Evolutionary conservation across 2,329 filamentous ascomycete species (phyloP), one percentile per base, ranked within the genome.

Genomic region (Penicillium italicum): DNA sequence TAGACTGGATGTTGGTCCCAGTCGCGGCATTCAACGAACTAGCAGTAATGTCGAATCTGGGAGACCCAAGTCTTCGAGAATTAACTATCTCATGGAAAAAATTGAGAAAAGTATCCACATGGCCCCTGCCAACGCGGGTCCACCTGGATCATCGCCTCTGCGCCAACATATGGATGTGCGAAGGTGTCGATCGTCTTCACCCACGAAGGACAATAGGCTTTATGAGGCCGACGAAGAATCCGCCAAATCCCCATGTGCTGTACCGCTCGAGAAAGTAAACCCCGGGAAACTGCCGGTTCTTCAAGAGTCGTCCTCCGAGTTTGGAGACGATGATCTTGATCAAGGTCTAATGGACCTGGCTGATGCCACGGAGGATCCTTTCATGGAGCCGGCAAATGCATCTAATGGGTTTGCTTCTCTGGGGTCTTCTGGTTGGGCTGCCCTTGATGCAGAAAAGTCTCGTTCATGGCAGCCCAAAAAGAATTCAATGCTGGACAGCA

Each of bases 21-120:
- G 79, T 54, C 79, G 80, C 30, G 69, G 73, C 33, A 69, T 75
- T 58, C 70, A 72, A 46, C 71, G 75, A 16, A 69, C 74, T 37
- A 73, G 62, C 46, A 74, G 73, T 58, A 74, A 74, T 56, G 66
- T 76, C 41, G 70, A 72, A 37, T 66, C 73, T 20, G 69, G 73
- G 14, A 67, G 71, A 24, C 65, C 74, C 8, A 78, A 75, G 58
- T 69, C 74, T 36, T 79, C 79, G 8, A 76, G 75, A 44, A 75
- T 82, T 36, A 79, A 74, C 55, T 83, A 85, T 16, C 74, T 92
- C 50, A 75, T 92, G 20, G 82, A 89, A 64, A 86, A 83, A 48
- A 86, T 91, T 49, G 79, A 83, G 53, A 77, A 79, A 62, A 80
- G 76, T 16, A 69, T 80, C 50, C 67, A 74, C 12, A 76, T 73